A percentile compares a stretch with the other conserved stretches of the same genome.
Evolutionary conservation across 2,329 filamentous ascomycete species (phyloP).

Genomic region (Coniochaeta prunicola): DNA sequence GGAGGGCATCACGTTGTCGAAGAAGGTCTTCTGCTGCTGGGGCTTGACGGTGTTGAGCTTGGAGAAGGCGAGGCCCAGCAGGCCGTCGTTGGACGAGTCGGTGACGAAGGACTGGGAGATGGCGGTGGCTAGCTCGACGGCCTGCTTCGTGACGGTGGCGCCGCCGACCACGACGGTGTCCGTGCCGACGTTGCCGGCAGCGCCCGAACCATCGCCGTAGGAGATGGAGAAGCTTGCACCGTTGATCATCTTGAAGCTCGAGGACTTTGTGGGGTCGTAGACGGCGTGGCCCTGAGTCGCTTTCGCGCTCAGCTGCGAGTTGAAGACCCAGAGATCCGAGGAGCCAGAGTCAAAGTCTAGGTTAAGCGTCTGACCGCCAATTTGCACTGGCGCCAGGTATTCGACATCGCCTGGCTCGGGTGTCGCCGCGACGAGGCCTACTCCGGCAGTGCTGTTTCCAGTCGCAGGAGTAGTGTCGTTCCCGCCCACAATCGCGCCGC

Average conservation of each 20-base stretch:
- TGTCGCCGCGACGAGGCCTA: conserved; percentile 55
- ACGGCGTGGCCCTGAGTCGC: conserved; percentile 39
- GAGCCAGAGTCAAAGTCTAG: conserved; percentile 73
- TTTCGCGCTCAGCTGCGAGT: conserved; percentile 42
- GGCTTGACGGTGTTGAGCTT: conserved; percentile 59
- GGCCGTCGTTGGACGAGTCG: conserved; percentile 58
- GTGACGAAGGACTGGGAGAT: conserved; percentile 51
- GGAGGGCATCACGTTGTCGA: conserved; percentile 57
- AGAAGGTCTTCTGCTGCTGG: conserved; percentile 61
- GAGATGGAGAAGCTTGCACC: conserved; percentile 52
- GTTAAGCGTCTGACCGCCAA: conserved; percentile 62
- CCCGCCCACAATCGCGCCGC: conserved; percentile 1
- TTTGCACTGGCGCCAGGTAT: conserved; percentile 62
- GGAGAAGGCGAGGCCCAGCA: conserved; percentile 62
- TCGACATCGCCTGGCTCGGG: conserved; percentile 60
- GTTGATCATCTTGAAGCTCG: conserved; percentile 21
- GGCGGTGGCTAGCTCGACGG: conserved; percentile 57
- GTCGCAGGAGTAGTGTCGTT: conserved; percentile 1
- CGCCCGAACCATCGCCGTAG: conserved; percentile 63
- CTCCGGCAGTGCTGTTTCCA: conserved; percentile 24
- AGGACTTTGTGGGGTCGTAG: conserved; percentile 29
- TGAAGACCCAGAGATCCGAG: conserved; percentile 70
- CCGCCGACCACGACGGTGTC: conserved; percentile 63
- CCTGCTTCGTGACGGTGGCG: conserved; percentile 51
- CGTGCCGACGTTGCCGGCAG: conserved; percentile 57